These are phyloP conservation scores for Paxillus rubicundulus DNA, from an alignment of 768 basidiomycete species.

Conservation along the genomic window DNA sequence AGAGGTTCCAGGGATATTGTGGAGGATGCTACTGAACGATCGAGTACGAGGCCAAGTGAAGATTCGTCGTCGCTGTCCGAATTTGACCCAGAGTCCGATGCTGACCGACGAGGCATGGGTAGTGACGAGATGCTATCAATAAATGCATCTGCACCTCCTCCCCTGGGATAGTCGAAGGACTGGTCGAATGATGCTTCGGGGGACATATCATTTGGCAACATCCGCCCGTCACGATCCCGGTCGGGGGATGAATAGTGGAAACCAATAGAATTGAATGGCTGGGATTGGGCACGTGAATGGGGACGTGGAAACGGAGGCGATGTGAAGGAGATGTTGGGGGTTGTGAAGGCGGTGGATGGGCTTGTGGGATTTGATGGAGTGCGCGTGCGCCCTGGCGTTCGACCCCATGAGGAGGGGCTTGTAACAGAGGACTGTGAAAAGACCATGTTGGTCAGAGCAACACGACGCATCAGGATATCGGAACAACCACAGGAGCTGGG, in stretches of 20 bases:
- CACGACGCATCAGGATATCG: neutral
- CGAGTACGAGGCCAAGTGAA: conserved; percentile 56
- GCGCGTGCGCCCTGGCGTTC: conserved; percentile 51
- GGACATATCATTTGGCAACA: conserved; percentile 34
- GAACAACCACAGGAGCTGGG: neutral
- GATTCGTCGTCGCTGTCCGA: conserved; percentile 48
- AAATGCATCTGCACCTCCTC: conserved; percentile 40
- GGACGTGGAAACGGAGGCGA: conserved; percentile 55
- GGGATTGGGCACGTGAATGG: conserved; percentile 60
- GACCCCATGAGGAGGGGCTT: conserved; percentile 44
- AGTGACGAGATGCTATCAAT: conserved; percentile 49
- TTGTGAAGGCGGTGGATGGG: conserved; percentile 33
- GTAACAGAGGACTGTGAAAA: conserved; percentile 32
- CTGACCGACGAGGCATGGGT: conserved; percentile 51
- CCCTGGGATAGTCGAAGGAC: conserved; percentile 37
- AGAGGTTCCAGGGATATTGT: conserved; percentile 67
- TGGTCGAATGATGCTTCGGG: conserved; percentile 32
- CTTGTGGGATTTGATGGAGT: conserved; percentile 70
- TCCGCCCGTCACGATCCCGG: conserved; percentile 27
- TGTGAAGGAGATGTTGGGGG: conserved; percentile 43
- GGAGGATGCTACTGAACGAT: conserved; percentile 57
- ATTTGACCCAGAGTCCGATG: conserved; percentile 46
- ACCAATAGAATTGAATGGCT: conserved; percentile 41
- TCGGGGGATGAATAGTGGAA: conserved; percentile 44
- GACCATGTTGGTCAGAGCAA: conserved; percentile 8